A percentile compares a stretch with the other conserved stretches of the same genome.
These are phyloP conservation scores for Simplicillium aogashimaense DNA, from an alignment of 2,329 filamentous ascomycete species.

Conservation along the genomic window DNA sequence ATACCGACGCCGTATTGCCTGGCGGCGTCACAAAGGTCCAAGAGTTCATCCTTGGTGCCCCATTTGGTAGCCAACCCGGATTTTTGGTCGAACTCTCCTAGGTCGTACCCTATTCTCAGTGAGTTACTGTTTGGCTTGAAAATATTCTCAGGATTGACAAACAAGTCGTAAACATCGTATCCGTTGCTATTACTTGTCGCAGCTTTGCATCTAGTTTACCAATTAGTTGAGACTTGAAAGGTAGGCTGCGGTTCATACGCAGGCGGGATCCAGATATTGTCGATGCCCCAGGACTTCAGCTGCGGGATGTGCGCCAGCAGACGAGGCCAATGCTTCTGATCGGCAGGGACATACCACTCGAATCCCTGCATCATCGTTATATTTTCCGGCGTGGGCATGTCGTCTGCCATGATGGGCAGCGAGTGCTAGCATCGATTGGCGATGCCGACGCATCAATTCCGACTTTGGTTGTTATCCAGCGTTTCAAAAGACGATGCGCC, in stretches of 20 bases:
- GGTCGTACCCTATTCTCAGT: conserved; percentile 29
- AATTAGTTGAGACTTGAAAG: too few species aligned
- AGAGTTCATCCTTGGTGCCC: conserved; percentile 54
- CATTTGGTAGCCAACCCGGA: conserved; percentile 55
- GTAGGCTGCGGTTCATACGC: background rate
- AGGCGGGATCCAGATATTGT: conserved; percentile 60
- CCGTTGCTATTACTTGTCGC: too few species aligned
- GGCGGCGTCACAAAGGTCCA: conserved; percentile 12
- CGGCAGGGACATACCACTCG: conserved; percentile 62
- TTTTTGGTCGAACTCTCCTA: conserved; percentile 68
- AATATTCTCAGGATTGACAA: too few species aligned
- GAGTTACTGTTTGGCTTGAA: too few species aligned
- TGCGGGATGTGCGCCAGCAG: conserved; percentile 43
- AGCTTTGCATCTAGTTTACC: too few species aligned
- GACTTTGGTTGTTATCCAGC: too few species aligned
- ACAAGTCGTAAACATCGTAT: too few species aligned
- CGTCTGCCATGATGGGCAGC: too few species aligned
- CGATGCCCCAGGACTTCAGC: conserved; percentile 51
- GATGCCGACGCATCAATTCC: too few species aligned
- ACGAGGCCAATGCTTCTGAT: conserved; percentile 53
- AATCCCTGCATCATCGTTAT: conserved; percentile 59
- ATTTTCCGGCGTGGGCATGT: conserved; percentile 25
- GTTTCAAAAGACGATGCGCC: too few species aligned
- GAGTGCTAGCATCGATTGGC: too few species aligned
- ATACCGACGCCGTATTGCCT: conserved; percentile 47